phyloP scores from a whole-genome alignment of 805 yeast species.

The Wickerhamiella kurtzmanii region DNA sequence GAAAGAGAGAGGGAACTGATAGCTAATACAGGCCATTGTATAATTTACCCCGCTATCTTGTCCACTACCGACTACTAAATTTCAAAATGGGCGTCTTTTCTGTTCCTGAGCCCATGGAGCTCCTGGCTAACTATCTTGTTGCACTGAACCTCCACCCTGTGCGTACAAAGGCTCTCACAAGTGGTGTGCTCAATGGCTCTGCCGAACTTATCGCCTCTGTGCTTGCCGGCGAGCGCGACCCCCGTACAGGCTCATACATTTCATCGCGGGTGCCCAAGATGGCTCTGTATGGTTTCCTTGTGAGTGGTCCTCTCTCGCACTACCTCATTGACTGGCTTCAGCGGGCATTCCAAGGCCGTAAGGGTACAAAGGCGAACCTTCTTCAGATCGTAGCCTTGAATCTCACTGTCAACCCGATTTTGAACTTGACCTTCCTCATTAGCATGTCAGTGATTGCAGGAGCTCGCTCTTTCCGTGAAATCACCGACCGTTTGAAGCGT shows the following conservation, averaged over 20 bases:
- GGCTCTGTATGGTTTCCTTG: conserved; percentile 28
- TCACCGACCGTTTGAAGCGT: conserved; percentile 21
- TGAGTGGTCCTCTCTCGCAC: conserved; percentile 29
- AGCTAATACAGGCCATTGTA: too few relatives aligned
- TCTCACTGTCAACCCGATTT: conserved; percentile 25
- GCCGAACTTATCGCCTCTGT: conserved; percentile 26
- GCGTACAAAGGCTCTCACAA: conserved; percentile 27
- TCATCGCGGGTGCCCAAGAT: conserved; percentile 27
- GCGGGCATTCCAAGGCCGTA: conserved; percentile 24
- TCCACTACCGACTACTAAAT: too few relatives aligned
- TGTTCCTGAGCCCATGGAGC: conserved; percentile 4
- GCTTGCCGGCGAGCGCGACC: conserved; percentile 28
- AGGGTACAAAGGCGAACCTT: conserved; percentile 15
- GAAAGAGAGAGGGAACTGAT: too few relatives aligned
- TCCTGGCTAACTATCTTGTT: conserved; percentile 18
- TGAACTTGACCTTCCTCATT: conserved; percentile 22
- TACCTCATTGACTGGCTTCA: conserved; percentile 24
- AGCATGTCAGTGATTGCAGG: conserved; percentile 29
- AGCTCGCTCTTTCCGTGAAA: conserved; percentile 21
- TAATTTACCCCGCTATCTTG: neutral
- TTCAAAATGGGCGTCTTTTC: neutral
- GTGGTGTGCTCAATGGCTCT: conserved; percentile 26
- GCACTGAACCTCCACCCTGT: conserved; percentile 23
- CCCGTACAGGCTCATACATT: conserved; percentile 23
- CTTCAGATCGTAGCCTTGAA: conserved; percentile 27